Evolutionary conservation across 1,284 basidiomycete species (phyloP).

Genomic region (Thelephora terrestris): DNA sequence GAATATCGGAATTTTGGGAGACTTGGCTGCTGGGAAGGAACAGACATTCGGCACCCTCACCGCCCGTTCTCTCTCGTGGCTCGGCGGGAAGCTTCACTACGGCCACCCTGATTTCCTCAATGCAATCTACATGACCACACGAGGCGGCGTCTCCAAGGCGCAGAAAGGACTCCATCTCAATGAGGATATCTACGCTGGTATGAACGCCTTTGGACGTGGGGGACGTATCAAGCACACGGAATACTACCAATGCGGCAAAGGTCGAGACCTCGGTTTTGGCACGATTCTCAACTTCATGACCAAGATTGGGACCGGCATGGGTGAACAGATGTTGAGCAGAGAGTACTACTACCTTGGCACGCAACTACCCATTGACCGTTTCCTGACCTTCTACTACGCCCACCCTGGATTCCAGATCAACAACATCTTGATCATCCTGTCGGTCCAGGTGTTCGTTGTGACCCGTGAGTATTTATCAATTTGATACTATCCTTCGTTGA

Average conservation of each 20-base stretch:
- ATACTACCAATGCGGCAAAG: constrained; percentile 98
- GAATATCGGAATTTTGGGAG: constrained; percentile 98
- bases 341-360: constrained; percentile 99
- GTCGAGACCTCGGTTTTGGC: constrained; percentile 97
- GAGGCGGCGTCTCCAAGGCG: constrained; percentile 97
- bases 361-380: constrained; percentile 96
- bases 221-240: constrained; percentile 99
- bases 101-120: constrained; percentile 99
- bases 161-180: constrained; percentile 98
- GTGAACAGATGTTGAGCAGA: constrained; percentile 97
- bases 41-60: constrained; percentile 98
- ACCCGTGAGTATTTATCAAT: constrained; percentile 45
- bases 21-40: constrained; percentile 98
- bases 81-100: constrained; percentile 98
- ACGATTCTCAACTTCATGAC: constrained; percentile 99
- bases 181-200: constrained; percentile 99
- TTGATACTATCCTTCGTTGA: constrained; percentile 6
- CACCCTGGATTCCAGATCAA: constrained; percentile 99
- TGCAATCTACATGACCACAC: constrained; percentile 96
- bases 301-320: constrained; percentile 99
- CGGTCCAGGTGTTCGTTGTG: constrained; percentile 87
- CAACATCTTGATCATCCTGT: constrained; percentile 96
- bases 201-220: constrained; percentile 96
- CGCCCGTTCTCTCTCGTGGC: constrained; percentile 91
- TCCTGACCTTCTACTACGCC: constrained; percentile 99